Evolutionary conservation across 2,329 filamentous ascomycete species (phyloP).

Genomic region (Penicillium sp.): DNA sequence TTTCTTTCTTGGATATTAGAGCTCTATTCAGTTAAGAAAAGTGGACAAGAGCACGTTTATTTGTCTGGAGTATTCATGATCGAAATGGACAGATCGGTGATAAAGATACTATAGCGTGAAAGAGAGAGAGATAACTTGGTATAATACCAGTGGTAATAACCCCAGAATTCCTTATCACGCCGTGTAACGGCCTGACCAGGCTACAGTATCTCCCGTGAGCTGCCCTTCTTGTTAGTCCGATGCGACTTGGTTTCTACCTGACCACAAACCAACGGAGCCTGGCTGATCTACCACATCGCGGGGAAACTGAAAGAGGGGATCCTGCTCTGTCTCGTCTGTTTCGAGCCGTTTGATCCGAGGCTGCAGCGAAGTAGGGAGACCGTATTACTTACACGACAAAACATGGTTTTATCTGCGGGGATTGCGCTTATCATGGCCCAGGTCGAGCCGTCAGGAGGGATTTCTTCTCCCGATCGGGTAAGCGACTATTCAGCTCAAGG

Average conservation of each 20-base stretch:
- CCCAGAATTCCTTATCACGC: not conserved
- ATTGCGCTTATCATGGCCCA: constrained; percentile 21
- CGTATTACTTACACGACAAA: constrained; percentile 2
- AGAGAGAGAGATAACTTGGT: not conserved
- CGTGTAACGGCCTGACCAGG: not conserved
- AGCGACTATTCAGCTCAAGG: constrained; percentile 17
- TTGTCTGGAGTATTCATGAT: not conserved
- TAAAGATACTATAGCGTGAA: not conserved
- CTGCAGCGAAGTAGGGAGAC: constrained; percentile 6
- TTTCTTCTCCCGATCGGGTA: constrained; percentile 43
- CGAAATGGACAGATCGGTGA: not conserved
- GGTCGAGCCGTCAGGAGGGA: constrained; percentile 26
- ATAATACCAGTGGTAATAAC: not conserved
- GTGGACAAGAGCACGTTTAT: not conserved
- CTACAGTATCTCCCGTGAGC: constrained; percentile 8
- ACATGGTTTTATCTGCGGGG: constrained; percentile 13
- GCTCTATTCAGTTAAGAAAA: not conserved
- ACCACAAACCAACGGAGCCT: not conserved
- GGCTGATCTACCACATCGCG: constrained; percentile 1
- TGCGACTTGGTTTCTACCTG: constrained; percentile 24
- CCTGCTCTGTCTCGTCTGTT: constrained; percentile 6
- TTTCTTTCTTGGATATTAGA: not conserved
- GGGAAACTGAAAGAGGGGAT: constrained; percentile 12
- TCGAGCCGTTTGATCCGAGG: constrained; percentile 24
- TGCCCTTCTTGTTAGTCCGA: constrained; percentile 35